These are phyloP conservation scores for Phytophthora hybrid DNA, from an alignment of 352 stramenopile species.

Conservation along the genomic window DNA sequence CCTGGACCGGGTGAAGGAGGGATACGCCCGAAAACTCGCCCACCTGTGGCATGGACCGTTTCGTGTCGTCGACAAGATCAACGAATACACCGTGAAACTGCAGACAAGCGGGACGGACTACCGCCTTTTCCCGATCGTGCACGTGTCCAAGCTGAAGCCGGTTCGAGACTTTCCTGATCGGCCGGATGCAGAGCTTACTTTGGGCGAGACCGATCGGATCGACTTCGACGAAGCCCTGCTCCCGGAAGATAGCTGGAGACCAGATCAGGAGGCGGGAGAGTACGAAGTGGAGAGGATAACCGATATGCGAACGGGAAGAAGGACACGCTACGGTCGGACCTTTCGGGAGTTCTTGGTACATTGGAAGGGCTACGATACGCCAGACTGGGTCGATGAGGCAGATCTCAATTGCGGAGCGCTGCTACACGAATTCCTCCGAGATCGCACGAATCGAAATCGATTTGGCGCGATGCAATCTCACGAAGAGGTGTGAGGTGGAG, in stretches of 20 bases:
- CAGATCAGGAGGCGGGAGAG: not conserved
- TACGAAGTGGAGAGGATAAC: not conserved
- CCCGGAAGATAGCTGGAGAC: not conserved
- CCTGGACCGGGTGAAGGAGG: not conserved
- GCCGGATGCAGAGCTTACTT: not conserved
- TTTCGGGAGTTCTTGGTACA: not conserved
- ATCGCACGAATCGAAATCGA: too few species aligned
- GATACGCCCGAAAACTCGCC: not conserved
- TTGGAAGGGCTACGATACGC: not conserved
- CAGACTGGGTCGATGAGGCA: too few species aligned
- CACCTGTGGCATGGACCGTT: not conserved
- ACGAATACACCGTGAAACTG: not conserved
- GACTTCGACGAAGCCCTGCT: constrained; percentile 1
- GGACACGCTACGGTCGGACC: not conserved
- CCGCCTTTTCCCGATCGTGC: not conserved
- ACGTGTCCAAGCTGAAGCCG: not conserved
- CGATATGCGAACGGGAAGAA: not conserved
- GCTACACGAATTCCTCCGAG: too few species aligned
- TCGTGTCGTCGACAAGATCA: not conserved
- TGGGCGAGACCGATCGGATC: not conserved
- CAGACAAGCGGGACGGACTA: not conserved
- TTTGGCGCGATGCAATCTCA: too few species aligned
- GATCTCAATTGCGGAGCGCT: too few species aligned
- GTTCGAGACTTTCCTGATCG: not conserved
- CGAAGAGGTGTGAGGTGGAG: too few species aligned